A percentile compares a stretch with the other conserved stretches of the same genome.
Conservation (phyloP, 305 asterid genomes). For the Striga hermonthica region DNA sequence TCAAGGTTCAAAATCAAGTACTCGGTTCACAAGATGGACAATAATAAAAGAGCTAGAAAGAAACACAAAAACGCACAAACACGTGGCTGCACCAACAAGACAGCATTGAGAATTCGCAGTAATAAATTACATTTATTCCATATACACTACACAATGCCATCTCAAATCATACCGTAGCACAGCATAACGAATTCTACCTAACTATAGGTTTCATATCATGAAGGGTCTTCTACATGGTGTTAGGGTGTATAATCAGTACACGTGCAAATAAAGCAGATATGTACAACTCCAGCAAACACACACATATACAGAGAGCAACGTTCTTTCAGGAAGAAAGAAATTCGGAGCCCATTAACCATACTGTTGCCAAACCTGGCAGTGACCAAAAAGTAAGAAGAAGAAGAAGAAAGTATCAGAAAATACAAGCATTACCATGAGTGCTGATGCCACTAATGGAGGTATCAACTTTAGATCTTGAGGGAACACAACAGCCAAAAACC, state of each 20-base stretch:
- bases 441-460: conserved; percentile 60
- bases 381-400: neutral
- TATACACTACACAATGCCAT: neutral
- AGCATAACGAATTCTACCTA: no score
- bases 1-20: neutral
- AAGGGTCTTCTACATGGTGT: no score
- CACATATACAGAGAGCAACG: neutral
- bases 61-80: no score
- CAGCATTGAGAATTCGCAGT: neutral
- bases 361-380: conserved; percentile 15
- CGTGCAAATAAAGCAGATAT: conserved; percentile 17
- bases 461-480: conserved; percentile 78
- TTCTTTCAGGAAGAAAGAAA: conserved; percentile 1
- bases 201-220: no score
- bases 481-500: conserved; percentile 54
- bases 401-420: conserved; percentile 4
- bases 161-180: neutral
- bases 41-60: neutral
- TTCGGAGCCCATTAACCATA: conserved; percentile 12
- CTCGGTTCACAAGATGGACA: neutral
- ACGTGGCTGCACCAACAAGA: neutral
- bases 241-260: conserved; percentile 1
- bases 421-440: conserved; percentile 45
- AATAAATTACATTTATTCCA: neutral
- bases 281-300: conserved; percentile 19